These are phyloP conservation scores for Pichia exigua DNA, from an alignment of 805 yeast genomes.

Conservation along the genomic window DNA sequence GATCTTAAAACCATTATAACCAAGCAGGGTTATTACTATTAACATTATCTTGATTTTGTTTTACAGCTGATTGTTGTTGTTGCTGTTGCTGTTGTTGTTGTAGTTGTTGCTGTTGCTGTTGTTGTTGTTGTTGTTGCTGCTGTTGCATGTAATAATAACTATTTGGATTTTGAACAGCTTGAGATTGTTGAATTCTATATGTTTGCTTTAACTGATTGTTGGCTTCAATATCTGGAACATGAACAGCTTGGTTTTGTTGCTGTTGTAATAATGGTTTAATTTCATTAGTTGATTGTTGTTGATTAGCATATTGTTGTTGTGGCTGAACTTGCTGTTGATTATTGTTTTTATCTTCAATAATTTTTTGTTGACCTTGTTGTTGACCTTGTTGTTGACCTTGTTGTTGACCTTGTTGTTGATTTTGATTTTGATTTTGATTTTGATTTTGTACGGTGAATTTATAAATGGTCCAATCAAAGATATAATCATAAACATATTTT, in stretches of 20 bases:
- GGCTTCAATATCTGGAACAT: slow-evolving; percentile 23
- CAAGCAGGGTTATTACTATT: slow-evolving; percentile 24
- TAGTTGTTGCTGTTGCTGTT: slow-evolving; percentile 12
- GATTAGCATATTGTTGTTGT: slow-evolving; percentile 1
- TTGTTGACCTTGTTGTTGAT: slow-evolving; percentile 22
- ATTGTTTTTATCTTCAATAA: slow-evolving; percentile 14
- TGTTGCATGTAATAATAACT: slow-evolving; percentile 17
- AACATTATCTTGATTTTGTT: slow-evolving; percentile 10
- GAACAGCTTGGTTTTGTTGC: slow-evolving; percentile 24
- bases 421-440: slow-evolving; percentile 41
- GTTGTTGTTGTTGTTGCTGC: slow-evolving; percentile 15
- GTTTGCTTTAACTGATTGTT: slow-evolving; percentile 14
- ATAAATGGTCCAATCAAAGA: slow-evolving; percentile 94
- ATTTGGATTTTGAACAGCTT: slow-evolving; percentile 13
- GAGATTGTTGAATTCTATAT: slow-evolving; percentile 14
- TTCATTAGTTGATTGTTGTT: background rate
- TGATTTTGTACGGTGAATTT: slow-evolving; percentile 58
- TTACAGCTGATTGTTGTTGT: slow-evolving; percentile 19
- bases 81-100: slow-evolving; percentile 17
- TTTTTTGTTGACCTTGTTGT: slow-evolving; percentile 23
- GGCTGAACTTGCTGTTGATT: background rate
- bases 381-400: background rate
- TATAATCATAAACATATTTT: slow-evolving; percentile 85
- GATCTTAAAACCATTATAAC: slow-evolving; percentile 13
- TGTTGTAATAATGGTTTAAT: slow-evolving; percentile 27